These are phyloP conservation scores for Lasiosphaeria ovina DNA, from an alignment of 495 filamentous ascomycete genomes.

Conservation along the genomic window DNA sequence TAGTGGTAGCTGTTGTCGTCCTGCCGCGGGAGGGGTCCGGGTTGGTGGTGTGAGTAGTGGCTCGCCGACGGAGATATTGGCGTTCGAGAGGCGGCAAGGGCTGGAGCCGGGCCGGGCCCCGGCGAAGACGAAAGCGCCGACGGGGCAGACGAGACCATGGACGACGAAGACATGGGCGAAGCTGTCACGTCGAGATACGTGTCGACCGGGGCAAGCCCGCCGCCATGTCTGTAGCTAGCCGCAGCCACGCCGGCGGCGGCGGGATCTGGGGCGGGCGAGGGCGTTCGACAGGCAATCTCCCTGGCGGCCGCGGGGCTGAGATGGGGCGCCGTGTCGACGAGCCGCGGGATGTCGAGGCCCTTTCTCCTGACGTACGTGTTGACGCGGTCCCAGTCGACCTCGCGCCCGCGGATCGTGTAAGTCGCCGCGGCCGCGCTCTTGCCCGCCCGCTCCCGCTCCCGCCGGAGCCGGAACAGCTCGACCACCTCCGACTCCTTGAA, in stretches of 20 bases:
- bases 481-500: slow-evolving; percentile 34
- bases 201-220: not conserved
- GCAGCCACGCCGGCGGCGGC: not conserved
- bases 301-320: slow-evolving; percentile 7
- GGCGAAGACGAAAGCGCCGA: no score
- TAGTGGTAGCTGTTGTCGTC: not conserved
- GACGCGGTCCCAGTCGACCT: slow-evolving; percentile 30
- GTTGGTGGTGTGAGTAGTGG: not conserved
- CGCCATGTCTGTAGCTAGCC: not conserved
- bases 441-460: slow-evolving; percentile 28
- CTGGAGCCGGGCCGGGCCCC: no score
- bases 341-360: slow-evolving; percentile 21
- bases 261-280: slow-evolving; percentile 13
- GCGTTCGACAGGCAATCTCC: slow-evolving; percentile 22
- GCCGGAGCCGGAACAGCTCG: slow-evolving; percentile 27
- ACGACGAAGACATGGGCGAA: no score
- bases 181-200: no score
- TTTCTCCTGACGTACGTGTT: slow-evolving; percentile 31
- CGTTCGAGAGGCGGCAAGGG: no score
- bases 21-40: not conserved
- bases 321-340: slow-evolving; percentile 12
- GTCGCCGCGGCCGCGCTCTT: slow-evolving; percentile 19
- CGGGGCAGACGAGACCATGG: no score
- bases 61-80: not conserved
- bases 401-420: slow-evolving; percentile 29